phyloP scores from a whole-genome alignment of 345 rosid genomes.

The Psidium friedrichsthalianum region DNA sequence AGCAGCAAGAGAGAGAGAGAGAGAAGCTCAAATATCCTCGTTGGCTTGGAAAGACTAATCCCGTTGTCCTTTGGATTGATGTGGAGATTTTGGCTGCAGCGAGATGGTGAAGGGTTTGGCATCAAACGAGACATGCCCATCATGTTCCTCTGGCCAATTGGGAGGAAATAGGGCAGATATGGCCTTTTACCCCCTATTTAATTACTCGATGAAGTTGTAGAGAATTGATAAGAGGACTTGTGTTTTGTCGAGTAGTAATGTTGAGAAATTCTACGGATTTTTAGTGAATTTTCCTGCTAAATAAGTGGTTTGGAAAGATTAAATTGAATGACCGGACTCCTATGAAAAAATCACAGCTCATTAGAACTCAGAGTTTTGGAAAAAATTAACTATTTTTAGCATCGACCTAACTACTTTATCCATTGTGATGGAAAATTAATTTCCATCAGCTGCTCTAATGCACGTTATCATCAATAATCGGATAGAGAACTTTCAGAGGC shows the following conservation, averaged over 20 bases:
- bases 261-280: not conserved
- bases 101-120: not conserved
- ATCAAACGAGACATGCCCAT: not conserved
- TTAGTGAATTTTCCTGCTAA: not conserved
- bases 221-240: not conserved
- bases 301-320: not conserved
- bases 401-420: not conserved
- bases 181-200: not conserved
- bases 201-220: not conserved
- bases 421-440: not conserved
- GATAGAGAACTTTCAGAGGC: too few relatives aligned
- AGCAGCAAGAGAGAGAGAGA: not conserved
- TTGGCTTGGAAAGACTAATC: conserved; percentile 26
- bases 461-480: too few relatives aligned
- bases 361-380: not conserved
- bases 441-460: too few relatives aligned
- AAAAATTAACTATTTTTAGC: not conserved
- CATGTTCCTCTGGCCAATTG: not conserved
- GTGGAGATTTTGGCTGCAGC: conserved; percentile 14
- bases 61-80: conserved; percentile 21
- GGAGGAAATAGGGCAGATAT: not conserved
- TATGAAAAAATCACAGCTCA: not conserved
- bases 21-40: not conserved
- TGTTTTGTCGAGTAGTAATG: not conserved
- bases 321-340: not conserved